A percentile compares a stretch with the other conserved stretches of the same genome.
These are phyloP conservation scores for Erucastrum elatum DNA, from an alignment of 345 rosid genomes.

Conservation along the genomic window DNA sequence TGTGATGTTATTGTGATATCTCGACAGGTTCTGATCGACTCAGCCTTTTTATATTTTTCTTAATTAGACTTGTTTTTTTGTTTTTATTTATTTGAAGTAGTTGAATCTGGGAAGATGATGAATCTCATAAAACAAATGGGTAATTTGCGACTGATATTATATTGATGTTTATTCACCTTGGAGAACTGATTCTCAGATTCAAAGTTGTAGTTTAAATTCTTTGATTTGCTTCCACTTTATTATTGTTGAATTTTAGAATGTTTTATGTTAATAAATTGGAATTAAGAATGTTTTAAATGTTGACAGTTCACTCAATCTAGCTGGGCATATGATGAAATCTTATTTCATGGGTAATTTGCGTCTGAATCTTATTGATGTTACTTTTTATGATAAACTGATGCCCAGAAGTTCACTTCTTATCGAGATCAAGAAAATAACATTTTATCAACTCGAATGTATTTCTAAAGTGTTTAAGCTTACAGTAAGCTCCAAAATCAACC, in stretches of 20 bases:
- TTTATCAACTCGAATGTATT: background rate
- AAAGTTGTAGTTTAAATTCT: background rate
- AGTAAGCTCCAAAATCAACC: background rate
- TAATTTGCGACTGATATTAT: constrained; percentile 30
- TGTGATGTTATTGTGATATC: constrained; percentile 37
- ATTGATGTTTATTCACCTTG: constrained; percentile 44
- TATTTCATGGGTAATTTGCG: constrained; percentile 45
- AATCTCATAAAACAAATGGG: constrained; percentile 28
- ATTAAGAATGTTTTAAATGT: too few relatives aligned
- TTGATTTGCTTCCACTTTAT: background rate
- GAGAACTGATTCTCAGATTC: constrained; percentile 41
- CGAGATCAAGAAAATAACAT: background rate
- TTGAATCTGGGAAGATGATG: constrained; percentile 28
- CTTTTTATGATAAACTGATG: constrained; percentile 30
- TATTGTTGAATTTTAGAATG: background rate
- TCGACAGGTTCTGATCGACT: constrained; percentile 36
- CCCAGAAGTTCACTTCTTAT: background rate
- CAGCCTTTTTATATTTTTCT: background rate
- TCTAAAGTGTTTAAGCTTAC: background rate
- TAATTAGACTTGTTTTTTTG: background rate
- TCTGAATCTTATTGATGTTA: constrained; percentile 39
- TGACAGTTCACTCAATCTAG: background rate
- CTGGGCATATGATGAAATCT: constrained; percentile 36
- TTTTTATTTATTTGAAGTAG: too few relatives aligned
- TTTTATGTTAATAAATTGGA: background rate